These are phyloP conservation scores for Phoma herbarum DNA, from an alignment of 2,329 filamentous ascomycete species.

Conservation along the genomic window DNA sequence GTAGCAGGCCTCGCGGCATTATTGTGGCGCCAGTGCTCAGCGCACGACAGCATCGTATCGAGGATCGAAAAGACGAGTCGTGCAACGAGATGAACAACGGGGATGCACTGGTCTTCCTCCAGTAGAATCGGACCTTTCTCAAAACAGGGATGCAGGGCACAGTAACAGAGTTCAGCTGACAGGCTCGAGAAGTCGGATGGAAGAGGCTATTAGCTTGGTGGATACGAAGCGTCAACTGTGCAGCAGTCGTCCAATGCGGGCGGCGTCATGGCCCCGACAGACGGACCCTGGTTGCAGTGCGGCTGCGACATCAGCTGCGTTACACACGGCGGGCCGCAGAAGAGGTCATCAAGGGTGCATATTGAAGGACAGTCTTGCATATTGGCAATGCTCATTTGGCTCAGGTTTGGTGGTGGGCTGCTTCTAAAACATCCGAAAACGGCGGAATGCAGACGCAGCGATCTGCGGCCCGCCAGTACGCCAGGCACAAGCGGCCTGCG, in stretches of 20 bases:
- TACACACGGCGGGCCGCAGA: conserved; percentile 7
- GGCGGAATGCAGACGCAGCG: conserved; percentile 21
- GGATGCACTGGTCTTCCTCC: neutral
- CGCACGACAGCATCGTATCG: conserved; percentile 13
- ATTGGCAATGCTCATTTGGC: conserved; percentile 7
- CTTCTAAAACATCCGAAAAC: conserved; percentile 14
- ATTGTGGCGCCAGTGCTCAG: conserved; percentile 17
- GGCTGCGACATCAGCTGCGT: conserved; percentile 11
- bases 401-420: conserved; percentile 8
- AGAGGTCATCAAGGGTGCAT: conserved; percentile 3
- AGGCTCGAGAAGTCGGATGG: conserved; percentile 11
- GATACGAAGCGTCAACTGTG: neutral
- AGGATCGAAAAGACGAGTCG: conserved; percentile 11
- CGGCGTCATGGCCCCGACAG: conserved; percentile 6
- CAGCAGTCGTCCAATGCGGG: neutral
- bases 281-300: conserved; percentile 6
- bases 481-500: conserved; percentile 23
- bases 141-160: conserved; percentile 8
- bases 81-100: neutral
- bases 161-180: conserved; percentile 18
- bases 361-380: neutral
- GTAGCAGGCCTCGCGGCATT: conserved; percentile 10
- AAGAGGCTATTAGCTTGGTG: conserved; percentile 2
- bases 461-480: conserved; percentile 20
- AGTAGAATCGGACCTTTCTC: conserved; percentile 9